phyloP scores from a whole-genome alignment of 2,329 filamentous ascomycete genomes.

The Xylariaceae sp. region DNA sequence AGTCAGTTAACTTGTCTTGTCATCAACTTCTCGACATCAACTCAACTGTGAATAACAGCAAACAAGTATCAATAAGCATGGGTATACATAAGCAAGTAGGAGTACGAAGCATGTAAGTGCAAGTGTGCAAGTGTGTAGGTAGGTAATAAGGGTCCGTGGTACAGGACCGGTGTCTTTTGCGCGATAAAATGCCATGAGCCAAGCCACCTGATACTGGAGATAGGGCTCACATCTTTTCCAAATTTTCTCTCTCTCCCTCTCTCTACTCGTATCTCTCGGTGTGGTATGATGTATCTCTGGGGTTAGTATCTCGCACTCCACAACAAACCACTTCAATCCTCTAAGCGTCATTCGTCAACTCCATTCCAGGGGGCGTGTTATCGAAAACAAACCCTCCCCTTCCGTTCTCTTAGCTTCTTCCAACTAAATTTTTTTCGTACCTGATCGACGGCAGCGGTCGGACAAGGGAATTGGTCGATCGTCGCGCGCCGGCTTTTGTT shows the following conservation, averaged over 20 bases:
- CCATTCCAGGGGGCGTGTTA: background rate
- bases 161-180: constrained; percentile 11
- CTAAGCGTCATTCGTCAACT: constrained; percentile 6
- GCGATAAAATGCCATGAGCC: constrained; percentile 14
- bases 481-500: constrained; percentile 28
- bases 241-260: background rate
- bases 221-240: constrained; percentile 6
- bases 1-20: too few relatives aligned
- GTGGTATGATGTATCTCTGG: too few relatives aligned
- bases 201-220: constrained; percentile 13
- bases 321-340: background rate
- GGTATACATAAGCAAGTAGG: too few relatives aligned
- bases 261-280: too few relatives aligned
- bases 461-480: constrained; percentile 27
- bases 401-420: background rate
- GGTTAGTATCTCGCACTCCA: background rate
- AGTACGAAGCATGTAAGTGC: too few relatives aligned
- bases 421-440: constrained; percentile 1
- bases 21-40: too few relatives aligned
- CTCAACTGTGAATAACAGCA: too few relatives aligned
- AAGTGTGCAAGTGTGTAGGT: background rate
- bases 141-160: constrained; percentile 5
- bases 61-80: too few relatives aligned
- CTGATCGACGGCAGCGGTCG: constrained; percentile 18
- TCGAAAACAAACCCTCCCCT: background rate